Base-by-base conservation (phyloP, 352 stramenopile genomes). In the Pelagophyceae sp. region DNA sequence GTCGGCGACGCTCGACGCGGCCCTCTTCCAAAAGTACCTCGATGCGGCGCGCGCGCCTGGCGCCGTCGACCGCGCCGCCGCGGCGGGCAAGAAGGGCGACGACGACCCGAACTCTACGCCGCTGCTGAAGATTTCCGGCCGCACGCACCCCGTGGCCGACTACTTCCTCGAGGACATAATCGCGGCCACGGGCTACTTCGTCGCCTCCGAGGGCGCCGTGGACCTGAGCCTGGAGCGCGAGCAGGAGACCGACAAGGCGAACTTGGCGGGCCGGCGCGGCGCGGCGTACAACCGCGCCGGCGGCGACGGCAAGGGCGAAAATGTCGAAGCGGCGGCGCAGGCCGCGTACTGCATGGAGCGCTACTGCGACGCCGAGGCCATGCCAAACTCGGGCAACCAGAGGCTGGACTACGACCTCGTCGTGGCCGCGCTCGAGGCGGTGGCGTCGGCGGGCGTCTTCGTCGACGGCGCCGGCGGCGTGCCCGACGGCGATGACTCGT, bases 81-180 rank as follows among this genome's bases (percentile, higher is more conserved):
- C 5, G 5, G 32, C 20, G 58, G 58, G 17, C 17, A 15, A 3
- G 61, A 71, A 27, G 61, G 2, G 2, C 11, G 45, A 67, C 58
- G 15, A 76, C 54, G 77, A 80, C 33, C n/a, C n/a, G n/a, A n/a
- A n/a, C n/a, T n/a, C n/a, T n/a, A 93, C 90, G 79, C 93, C 92
- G 0, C 79, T 97, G 2, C 82, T 98, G 23, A 85, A 80, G 51
- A 91, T 98, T 75, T 92, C 92, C 0, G 95, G 94, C 27, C 87
- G 94, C 32, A 88, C 92, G 33, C 96, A 95, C 78, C 91, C 93
- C 0, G 94, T 98, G 29, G 88, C 93, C 75, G 91, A 95, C 72
- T 97, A 97, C 79, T 92, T 97, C 83, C 76, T 90, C 40, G 83
- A 86, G 79, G 82, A 87, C 78, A 54, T 91, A 1, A 40, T 90